Evolutionary conservation across 139 green algal species (phyloP).

Genomic region (Diplosphaera chodatii): DNA sequence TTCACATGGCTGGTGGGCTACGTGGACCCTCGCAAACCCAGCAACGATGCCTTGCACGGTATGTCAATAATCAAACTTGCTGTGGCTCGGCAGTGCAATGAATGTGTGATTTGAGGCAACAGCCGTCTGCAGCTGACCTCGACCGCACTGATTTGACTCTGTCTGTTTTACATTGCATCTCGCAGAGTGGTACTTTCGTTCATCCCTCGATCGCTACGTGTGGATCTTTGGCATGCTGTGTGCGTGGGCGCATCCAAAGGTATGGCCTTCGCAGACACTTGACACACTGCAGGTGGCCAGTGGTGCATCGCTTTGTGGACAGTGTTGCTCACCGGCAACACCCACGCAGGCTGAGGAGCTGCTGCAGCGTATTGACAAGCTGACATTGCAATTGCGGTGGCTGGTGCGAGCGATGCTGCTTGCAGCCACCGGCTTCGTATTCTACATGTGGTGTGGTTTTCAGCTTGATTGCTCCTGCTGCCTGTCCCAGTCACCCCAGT

Average conservation of each 20-base stretch:
- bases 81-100: too few relatives aligned
- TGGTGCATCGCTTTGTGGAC: neutral
- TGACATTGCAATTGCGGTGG: conserved; percentile 17
- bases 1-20: conserved; percentile 80
- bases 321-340: too few relatives aligned
- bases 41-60: conserved; percentile 72
- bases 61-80: too few relatives aligned
- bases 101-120: too few relatives aligned
- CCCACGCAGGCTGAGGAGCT: conserved; percentile 10
- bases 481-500: too few relatives aligned
- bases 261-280: conserved; percentile 3
- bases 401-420: conserved; percentile 27
- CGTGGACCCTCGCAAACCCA: conserved; percentile 70
- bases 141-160: too few relatives aligned
- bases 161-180: too few relatives aligned
- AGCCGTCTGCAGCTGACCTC: too few relatives aligned
- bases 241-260: conserved; percentile 67
- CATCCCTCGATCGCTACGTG: conserved; percentile 86
- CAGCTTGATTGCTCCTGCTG: too few relatives aligned
- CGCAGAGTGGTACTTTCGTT: conserved; percentile 92
- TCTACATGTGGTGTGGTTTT: conserved; percentile 18
- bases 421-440: conserved; percentile 1
- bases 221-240: conserved; percentile 97
- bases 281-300: neutral
- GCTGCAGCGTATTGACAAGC: conserved; percentile 54